phyloP scores from a whole-genome alignment of 1,284 basidiomycete species.

The Moesziomyces globuligerus region DNA sequence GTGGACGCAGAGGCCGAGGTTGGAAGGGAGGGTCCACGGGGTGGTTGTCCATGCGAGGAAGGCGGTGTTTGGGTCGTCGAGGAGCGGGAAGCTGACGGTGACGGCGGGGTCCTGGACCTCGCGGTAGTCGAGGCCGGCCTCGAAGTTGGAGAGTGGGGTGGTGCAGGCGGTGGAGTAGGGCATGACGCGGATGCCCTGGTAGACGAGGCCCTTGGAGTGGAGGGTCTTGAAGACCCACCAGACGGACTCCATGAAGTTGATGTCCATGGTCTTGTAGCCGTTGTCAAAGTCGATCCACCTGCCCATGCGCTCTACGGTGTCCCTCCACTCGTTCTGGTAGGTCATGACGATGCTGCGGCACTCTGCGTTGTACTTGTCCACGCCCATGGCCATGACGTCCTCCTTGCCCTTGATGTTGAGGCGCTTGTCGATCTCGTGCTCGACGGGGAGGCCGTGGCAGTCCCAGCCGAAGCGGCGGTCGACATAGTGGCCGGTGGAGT shows the following conservation, averaged over 20 bases:
- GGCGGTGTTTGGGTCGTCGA: slow-evolving; percentile 89
- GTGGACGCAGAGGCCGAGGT: slow-evolving; percentile 93
- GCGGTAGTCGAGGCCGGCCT: slow-evolving; percentile 91
- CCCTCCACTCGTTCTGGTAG: slow-evolving; percentile 91
- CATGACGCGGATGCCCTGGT: slow-evolving; percentile 94
- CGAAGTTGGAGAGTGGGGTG: slow-evolving; percentile 97
- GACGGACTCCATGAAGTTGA: slow-evolving; percentile 94
- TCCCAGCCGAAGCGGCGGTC: slow-evolving; percentile 98
- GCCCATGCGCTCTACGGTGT: slow-evolving; percentile 96
- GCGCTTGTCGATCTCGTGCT: slow-evolving; percentile 99
- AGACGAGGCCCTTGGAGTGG: slow-evolving; percentile 92
- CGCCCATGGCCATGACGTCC: slow-evolving; percentile 95
- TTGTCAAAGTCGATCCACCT: slow-evolving; percentile 99
- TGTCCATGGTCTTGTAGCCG: slow-evolving; percentile 97
- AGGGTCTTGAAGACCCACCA: slow-evolving; percentile 99
- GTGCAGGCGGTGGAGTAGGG: slow-evolving; percentile 97
- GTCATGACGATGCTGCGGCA: slow-evolving; percentile 98
- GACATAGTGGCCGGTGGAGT: slow-evolving; percentile 92
- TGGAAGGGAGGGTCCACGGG: slow-evolving; percentile 97
- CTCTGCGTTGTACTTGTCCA: slow-evolving; percentile 96
- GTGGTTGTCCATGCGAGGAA: slow-evolving; percentile 99
- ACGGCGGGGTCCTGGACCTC: slow-evolving; percentile 95
- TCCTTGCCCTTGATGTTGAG: slow-evolving; percentile 90
- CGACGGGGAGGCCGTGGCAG: slow-evolving; percentile 97
- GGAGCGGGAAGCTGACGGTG: slow-evolving; percentile 89